A percentile compares a stretch with the other conserved stretches of the same genome.
Conservation (phyloP, 2,329 filamentous ascomycete species). For the Colletotrichum sp. region DNA sequence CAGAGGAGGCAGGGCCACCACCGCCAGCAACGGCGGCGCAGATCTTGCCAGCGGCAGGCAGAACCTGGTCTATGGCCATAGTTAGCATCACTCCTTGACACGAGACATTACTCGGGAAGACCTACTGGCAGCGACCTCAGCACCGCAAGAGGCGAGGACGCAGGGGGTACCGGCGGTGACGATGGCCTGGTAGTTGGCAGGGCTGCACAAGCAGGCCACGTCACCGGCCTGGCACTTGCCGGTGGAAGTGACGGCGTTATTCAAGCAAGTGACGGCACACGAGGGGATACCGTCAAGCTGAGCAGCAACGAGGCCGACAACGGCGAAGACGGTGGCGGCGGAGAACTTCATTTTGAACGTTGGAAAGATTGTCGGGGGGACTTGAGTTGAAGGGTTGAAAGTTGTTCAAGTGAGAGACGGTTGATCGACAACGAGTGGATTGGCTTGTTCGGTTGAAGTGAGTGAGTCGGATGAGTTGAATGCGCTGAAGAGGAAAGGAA, state of each 20-base stretch:
- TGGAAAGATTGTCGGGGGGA: neutral
- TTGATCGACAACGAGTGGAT: neutral
- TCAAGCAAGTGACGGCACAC: slow-evolving; percentile 8
- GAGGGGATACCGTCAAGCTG: slow-evolving; percentile 3
- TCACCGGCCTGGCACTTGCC: neutral
- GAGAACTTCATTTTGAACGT: slow-evolving; percentile 19
- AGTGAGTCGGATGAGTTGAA: neutral
- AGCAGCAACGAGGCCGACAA: slow-evolving; percentile 16
- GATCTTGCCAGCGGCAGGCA: slow-evolving; percentile 3
- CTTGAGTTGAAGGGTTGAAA: neutral
- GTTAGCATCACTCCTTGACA: neutral
- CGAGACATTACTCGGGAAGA: neutral
- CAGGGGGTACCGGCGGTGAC: neutral
- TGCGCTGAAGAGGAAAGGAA: neutral
- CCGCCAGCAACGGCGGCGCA: neutral
- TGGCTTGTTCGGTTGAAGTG: neutral
- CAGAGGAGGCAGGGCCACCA: neutral
- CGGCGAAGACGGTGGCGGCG: slow-evolving; percentile 7
- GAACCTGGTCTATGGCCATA: neutral
- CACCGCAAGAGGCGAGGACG: slow-evolving; percentile 2
- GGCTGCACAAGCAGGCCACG: neutral
- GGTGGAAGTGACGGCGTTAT: neutral
- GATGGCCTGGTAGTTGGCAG: slow-evolving; percentile 10
- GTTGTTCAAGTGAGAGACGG: neutral
- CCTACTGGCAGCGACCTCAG: slow-evolving; percentile 6